phyloP scores from a whole-genome alignment of 2,329 filamentous ascomycete genomes.

The Chaetomium sp. region DNA sequence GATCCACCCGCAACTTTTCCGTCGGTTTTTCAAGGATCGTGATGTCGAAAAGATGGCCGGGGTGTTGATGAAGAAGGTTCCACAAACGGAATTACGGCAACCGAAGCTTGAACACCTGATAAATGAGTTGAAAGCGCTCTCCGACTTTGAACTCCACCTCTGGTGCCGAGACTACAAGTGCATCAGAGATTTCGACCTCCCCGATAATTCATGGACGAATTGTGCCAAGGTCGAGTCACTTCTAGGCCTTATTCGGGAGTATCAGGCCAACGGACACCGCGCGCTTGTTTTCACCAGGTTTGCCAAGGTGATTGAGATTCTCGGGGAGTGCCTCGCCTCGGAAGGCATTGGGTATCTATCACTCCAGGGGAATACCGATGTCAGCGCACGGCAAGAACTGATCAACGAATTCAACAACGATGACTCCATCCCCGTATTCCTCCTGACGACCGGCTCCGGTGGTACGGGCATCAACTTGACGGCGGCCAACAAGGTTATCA shows the following conservation, averaged over 20 bases:
- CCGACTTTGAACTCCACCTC: constrained; percentile 59
- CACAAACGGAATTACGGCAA: constrained; percentile 47
- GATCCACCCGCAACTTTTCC: constrained; percentile 83
- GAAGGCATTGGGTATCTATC: constrained; percentile 70
- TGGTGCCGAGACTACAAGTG: constrained; percentile 58
- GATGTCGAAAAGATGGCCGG: constrained; percentile 71
- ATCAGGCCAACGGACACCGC: constrained; percentile 74
- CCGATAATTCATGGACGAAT: constrained; percentile 47
- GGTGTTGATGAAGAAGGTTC: constrained; percentile 65
- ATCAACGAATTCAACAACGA: constrained; percentile 82
- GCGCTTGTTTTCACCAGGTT: constrained; percentile 92
- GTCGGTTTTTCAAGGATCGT: constrained; percentile 69
- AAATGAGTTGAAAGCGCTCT: constrained; percentile 50
- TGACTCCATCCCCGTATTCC: constrained; percentile 74
- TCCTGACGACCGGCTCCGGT: constrained; percentile 87
- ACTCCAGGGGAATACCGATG: constrained; percentile 78
- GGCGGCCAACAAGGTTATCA: constrained; percentile 93
- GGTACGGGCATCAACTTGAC: constrained; percentile 97
- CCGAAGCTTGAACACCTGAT: constrained; percentile 47
- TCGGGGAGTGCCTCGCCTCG: constrained; percentile 72
- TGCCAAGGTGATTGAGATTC: constrained; percentile 81
- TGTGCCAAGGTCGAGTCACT: constrained; percentile 83
- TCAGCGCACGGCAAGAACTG: constrained; percentile 75
- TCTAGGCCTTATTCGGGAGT: constrained; percentile 64
- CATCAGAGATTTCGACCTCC: constrained; percentile 47